Evolutionary conservation across 352 stramenopile genomes (phyloP).

Genomic region (Phytophthora foliorum): DNA sequence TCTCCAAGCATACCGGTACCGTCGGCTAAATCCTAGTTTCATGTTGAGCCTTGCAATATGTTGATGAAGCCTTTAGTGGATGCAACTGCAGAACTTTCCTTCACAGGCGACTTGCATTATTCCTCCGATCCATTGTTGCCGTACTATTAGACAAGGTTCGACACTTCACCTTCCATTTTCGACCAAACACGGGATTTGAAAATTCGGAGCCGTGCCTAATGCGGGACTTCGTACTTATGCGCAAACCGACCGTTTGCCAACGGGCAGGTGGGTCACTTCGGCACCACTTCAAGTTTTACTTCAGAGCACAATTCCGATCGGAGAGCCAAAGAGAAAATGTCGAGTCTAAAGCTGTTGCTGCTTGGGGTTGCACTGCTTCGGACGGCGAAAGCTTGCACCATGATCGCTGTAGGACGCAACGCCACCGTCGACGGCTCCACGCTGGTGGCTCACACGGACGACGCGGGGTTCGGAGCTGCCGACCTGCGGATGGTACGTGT

Average conservation of each 20-base stretch:
- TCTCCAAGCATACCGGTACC: no score
- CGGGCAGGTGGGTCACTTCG: no score
- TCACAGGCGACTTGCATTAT: no score
- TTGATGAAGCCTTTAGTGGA: no score
- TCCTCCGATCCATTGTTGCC: no score
- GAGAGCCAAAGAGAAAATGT: no score
- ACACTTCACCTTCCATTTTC: no score
- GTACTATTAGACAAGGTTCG: no score
- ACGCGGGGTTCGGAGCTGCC: constrained; percentile 83
- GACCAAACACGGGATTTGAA: background rate
- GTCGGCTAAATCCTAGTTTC: no score
- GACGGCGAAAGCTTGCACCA: constrained; percentile 75
- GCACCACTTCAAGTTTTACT: constrained; percentile 34
- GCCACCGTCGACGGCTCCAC: constrained; percentile 89
- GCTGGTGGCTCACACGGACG: constrained; percentile 91
- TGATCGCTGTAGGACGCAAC: constrained; percentile 87
- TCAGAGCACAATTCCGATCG: no score
- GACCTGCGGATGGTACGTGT: constrained; percentile 94
- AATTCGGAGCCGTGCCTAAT: constrained; percentile 1
- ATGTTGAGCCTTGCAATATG: no score
- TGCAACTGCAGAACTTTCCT: no score
- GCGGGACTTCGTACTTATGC: constrained; percentile 11
- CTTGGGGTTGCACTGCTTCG: constrained; percentile 10
- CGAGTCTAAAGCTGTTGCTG: constrained; percentile 16
- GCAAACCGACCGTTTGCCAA: constrained; percentile 9